These are phyloP conservation scores for Venturia aucupariae DNA, from an alignment of 2,329 filamentous ascomycete genomes.

Conservation along the genomic window DNA sequence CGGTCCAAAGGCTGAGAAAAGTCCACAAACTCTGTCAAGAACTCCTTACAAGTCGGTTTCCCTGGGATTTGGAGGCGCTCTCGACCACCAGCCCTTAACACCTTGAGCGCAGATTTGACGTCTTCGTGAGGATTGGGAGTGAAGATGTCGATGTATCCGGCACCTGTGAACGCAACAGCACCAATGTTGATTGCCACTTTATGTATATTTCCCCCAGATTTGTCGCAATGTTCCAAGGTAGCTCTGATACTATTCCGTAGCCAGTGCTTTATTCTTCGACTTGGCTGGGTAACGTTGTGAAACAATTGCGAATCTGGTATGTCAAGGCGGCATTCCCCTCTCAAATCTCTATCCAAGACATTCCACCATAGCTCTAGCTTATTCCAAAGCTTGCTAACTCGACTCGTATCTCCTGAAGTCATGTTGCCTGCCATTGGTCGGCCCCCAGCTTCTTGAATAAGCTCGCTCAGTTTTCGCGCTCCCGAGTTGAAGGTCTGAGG, in stretches of 20 bases:
- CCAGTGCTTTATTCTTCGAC: background rate
- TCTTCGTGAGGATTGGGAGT: slow-evolving; percentile 16
- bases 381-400: slow-evolving; percentile 9
- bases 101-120: slow-evolving; percentile 15
- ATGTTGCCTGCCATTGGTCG: slow-evolving; percentile 2
- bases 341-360: background rate
- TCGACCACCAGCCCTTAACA: background rate
- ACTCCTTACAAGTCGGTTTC: slow-evolving; percentile 2
- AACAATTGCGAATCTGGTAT: background rate
- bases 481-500: slow-evolving; percentile 17
- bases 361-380: slow-evolving; percentile 8
- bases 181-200: slow-evolving; percentile 12
- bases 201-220: slow-evolving; percentile 2
- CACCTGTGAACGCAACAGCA: slow-evolving; percentile 13
- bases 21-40: slow-evolving; percentile 18
- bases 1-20: slow-evolving; percentile 17
- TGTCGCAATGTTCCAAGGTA: background rate
- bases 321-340: background rate
- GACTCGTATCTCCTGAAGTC: slow-evolving; percentile 11
- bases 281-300: background rate
- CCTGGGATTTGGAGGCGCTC: slow-evolving; percentile 8
- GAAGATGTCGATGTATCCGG: slow-evolving; percentile 18
- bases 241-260: background rate
- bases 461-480: slow-evolving; percentile 14
- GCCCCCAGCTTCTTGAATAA: slow-evolving; percentile 16